Evolutionary conservation across 495 filamentous ascomycete species (phyloP).

Genomic region (Cercophora samala): DNA sequence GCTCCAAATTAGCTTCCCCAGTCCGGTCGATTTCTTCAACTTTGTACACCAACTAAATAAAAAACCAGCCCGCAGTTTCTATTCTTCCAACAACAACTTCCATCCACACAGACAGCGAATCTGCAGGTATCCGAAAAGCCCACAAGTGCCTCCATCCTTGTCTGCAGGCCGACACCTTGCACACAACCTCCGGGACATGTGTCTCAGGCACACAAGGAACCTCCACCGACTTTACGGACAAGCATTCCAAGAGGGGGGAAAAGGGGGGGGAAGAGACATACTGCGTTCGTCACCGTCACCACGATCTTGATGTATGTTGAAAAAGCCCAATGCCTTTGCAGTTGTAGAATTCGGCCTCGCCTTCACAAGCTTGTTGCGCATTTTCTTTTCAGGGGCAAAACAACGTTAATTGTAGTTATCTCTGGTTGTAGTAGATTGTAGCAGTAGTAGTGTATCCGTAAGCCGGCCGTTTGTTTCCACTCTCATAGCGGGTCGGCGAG

Average conservation of each 20-base stretch:
- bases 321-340: constrained; percentile 27
- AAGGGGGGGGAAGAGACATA: constrained; percentile 27
- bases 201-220: neutral
- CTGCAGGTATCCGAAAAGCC: neutral
- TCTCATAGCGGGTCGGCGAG: neutral
- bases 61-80: neutral
- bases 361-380: constrained; percentile 42
- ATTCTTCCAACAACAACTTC: neutral
- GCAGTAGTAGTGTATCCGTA: too few species aligned
- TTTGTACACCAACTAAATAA: neutral
- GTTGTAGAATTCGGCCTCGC: constrained; percentile 31
- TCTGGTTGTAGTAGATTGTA: constrained; percentile 1
- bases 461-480: constrained; percentile 7
- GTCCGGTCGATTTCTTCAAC: neutral
- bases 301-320: constrained; percentile 27
- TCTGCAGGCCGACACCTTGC: neutral
- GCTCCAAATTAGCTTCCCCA: neutral
- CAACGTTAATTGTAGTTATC: neutral
- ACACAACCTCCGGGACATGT: neutral
- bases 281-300: constrained; percentile 27
- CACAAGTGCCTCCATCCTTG: constrained; percentile 1
- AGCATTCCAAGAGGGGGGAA: neutral
- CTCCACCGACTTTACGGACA: neutral
- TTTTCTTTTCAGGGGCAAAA: constrained; percentile 26
- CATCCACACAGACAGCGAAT: neutral